A percentile compares a stretch with the other conserved stretches of the same genome.
Conservation (phyloP, 495 filamentous ascomycete species). For the Bombardia bombarda region DNA sequence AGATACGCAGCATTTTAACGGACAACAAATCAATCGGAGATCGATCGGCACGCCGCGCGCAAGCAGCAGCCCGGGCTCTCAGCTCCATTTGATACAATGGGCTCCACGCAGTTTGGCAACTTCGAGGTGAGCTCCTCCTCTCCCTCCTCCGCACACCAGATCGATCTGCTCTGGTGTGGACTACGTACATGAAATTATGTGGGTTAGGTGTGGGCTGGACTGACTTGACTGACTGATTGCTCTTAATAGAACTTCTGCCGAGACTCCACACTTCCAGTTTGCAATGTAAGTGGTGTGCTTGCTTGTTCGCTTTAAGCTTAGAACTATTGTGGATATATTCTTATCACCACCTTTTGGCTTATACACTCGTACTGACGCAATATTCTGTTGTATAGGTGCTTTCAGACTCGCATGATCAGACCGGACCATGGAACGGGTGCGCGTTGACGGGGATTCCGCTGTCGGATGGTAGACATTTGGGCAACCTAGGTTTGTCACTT, state of each 20-base stretch:
- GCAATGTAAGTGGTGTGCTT: conserved; percentile 67
- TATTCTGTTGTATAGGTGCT: conserved; percentile 30
- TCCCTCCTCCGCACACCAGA: too few species aligned
- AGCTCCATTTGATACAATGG: conserved; percentile 37
- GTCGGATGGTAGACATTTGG: conserved; percentile 53
- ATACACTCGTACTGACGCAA: conserved; percentile 1
- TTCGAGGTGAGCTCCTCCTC: conserved; percentile 86
- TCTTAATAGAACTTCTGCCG: conserved; percentile 77
- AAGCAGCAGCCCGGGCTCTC: too few species aligned
- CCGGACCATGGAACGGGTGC: conserved; percentile 55
- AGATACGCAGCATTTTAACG: too few species aligned
- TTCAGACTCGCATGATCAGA: conserved; percentile 33
- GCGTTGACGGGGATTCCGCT: conserved; percentile 64
- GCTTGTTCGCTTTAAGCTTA: neutral
- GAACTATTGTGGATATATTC: too few species aligned
- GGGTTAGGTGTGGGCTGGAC: too few species aligned
- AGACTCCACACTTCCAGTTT: conserved; percentile 90
- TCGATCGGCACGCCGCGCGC: too few species aligned
- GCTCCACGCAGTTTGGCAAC: conserved; percentile 74
- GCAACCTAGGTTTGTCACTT: conserved; percentile 70
- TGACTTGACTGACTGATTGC: conserved; percentile 16
- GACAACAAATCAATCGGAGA: too few species aligned
- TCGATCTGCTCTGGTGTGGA: too few species aligned
- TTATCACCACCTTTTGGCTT: too few species aligned
- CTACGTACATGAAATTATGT: too few species aligned